A percentile compares a stretch with the other conserved stretches of the same genome.
Conservation (phyloP, 768 basidiomycete species). For the Boletus rubroflammeus region DNA sequence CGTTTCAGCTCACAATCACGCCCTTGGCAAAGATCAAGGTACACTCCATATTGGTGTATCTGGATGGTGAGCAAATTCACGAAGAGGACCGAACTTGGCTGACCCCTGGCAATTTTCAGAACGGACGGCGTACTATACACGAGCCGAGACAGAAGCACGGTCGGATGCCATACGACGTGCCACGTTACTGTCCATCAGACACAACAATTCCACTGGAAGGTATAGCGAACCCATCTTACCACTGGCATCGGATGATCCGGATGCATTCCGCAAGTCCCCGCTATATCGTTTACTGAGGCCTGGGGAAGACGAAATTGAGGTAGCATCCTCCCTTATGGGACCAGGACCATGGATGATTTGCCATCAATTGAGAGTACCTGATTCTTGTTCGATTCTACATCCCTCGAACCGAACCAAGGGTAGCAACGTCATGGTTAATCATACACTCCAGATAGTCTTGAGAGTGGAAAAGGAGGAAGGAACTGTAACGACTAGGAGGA, state of each 20-base stretch:
- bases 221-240: constrained; percentile 68
- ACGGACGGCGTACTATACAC: constrained; percentile 75
- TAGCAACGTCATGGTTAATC: constrained; percentile 71
- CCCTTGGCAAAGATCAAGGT: constrained; percentile 83
- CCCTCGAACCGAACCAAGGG: constrained; percentile 62
- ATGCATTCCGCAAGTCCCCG: constrained; percentile 65
- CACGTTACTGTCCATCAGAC: constrained; percentile 59
- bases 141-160: constrained; percentile 62
- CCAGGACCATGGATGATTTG: constrained; percentile 87
- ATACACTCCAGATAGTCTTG: constrained; percentile 77
- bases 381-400: constrained; percentile 55
- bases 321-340: constrained; percentile 61
- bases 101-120: constrained; percentile 42
- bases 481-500: constrained; percentile 66
- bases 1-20: constrained; percentile 75
- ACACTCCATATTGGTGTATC: constrained; percentile 61
- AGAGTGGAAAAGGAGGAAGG: constrained; percentile 77
- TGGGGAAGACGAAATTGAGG: constrained; percentile 51
- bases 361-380: constrained; percentile 64
- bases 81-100: not conserved
- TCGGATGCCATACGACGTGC: constrained; percentile 62
- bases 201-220: constrained; percentile 40
- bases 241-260: constrained; percentile 63
- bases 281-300: constrained; percentile 48
- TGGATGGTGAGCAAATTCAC: constrained; percentile 70